Evolutionary conservation across 2,329 filamentous ascomycete genomes (phyloP).

Genomic region (Colletotrichum agaves): DNA sequence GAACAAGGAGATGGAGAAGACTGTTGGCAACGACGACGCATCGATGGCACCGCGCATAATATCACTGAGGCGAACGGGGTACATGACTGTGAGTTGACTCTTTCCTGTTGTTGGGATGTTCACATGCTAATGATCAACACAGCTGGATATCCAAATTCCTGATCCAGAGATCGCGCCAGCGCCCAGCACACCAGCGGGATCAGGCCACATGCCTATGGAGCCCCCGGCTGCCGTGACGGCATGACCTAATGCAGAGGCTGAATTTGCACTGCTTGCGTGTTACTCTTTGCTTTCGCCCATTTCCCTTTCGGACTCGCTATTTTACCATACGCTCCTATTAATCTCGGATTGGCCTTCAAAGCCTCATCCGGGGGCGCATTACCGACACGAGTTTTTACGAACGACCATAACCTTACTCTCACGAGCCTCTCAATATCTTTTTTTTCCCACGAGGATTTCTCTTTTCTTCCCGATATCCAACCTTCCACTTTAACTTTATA

Average conservation of each 20-base stretch:
- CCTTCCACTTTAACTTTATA: conserved; percentile 34
- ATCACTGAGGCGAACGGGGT: conserved; percentile 82
- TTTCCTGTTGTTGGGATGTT: not conserved
- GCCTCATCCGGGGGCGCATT: conserved; percentile 3
- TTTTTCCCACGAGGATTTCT: conserved; percentile 14
- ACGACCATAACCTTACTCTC: conserved; percentile 15
- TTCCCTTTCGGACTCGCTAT: conserved; percentile 26
- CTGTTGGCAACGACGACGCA: conserved; percentile 60
- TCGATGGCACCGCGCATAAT: conserved; percentile 76
- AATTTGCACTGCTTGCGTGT: not conserved
- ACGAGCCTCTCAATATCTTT: conserved; percentile 36
- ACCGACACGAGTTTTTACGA: conserved; percentile 33
- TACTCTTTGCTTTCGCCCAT: not conserved
- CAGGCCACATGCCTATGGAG: conserved; percentile 33
- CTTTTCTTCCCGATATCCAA: not conserved
- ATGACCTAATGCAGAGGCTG: not conserved
- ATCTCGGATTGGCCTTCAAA: conserved; percentile 19
- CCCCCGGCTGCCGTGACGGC: conserved; percentile 27
- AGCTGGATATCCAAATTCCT: conserved; percentile 85
- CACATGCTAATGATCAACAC: conserved; percentile 40
- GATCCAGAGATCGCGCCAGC: conserved; percentile 76
- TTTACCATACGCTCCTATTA: conserved; percentile 35
- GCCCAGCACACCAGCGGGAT: conserved; percentile 51
- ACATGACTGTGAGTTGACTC: conserved; percentile 75
- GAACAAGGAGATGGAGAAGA: conserved; percentile 78